Evolutionary conservation across 2,329 filamentous ascomycete genomes (phyloP).

Genomic region (Hymenoscyphus infarciens): DNA sequence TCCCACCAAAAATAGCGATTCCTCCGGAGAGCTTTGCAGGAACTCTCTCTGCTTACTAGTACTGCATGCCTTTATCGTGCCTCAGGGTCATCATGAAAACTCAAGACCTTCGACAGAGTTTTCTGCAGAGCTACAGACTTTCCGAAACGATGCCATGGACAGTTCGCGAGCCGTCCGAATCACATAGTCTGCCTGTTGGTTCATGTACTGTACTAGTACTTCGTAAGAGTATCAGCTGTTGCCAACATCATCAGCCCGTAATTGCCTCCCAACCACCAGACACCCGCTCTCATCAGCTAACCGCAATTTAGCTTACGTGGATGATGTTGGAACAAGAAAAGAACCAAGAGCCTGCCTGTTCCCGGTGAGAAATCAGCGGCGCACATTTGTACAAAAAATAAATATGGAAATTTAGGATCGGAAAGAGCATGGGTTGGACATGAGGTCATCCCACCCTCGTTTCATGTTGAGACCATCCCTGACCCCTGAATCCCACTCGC

Average conservation of each 20-base stretch:
- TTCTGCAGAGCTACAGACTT: background rate
- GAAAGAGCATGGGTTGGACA: no score
- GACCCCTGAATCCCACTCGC: background rate
- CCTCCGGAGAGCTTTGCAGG: background rate
- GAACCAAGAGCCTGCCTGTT: no score
- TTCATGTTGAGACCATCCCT: background rate
- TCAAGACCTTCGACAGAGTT: no score
- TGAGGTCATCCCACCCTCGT: background rate
- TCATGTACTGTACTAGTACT: background rate
- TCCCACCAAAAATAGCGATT: background rate
- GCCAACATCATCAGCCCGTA: background rate
- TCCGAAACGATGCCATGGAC: background rate
- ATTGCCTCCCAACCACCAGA: background rate
- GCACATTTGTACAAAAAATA: background rate
- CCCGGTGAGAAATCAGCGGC: no score
- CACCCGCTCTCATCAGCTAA: background rate
- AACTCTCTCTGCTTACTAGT: background rate
- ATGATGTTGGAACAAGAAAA: background rate
- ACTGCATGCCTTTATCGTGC: background rate
- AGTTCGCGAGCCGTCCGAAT: background rate
- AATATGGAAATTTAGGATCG: background rate
- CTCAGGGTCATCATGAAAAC: background rate
- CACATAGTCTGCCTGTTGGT: background rate
- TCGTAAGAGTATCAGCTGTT: no score
- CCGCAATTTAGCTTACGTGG: conserved; percentile 1